Evolutionary conservation across 805 yeast species (phyloP), one percentile per base, ranked within the genome.

Genomic region (Sungouiozyma ichnusensis): DNA sequence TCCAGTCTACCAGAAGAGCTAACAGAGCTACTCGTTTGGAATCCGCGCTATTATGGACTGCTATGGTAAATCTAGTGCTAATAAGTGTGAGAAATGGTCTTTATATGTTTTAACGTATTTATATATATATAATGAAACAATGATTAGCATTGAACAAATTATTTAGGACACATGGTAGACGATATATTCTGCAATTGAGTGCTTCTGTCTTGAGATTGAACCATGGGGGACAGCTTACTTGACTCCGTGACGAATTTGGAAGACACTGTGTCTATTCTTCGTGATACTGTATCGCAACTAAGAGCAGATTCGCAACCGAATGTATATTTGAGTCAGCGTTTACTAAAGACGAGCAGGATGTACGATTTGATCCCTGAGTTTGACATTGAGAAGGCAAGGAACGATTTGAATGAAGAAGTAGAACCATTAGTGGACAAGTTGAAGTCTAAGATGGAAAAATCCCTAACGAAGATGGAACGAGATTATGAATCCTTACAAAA

Each of bases 301-400:
- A 42, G 49, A 35, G 40, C 27, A 6, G 45, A 51, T 20, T 46
- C 57, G 4, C 43, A 46, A 31, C 44, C 51, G 13, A 56, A 54
- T 37, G 50, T 46, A 18, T 46, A 49, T 27, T 41, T 60, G 24
- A 51, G 59, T 0, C 44, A 43, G 16, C 52, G 48, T 8, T 46
- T 57, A 50, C 42, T 60, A 13, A 52, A 54, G 42, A 50, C 54
- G 2, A 51, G 48, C 31, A 51, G 60, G 37, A 57, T 53, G 6
- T 58, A 54, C 37, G 57, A 54, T 38, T 46, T 61, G 27, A 51
- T 58, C 13, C 54, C 64, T 13, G 64, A 58, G 24, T 61, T 57
- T 41, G 65, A 61, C 36, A 57, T 61, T 20, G 60, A 59, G 38
- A 44, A 56, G 33, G 63, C 65, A 1, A 54, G 55, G 32, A 46